A percentile compares a stretch with the other conserved stretches of the same genome.
Evolutionary conservation across 306 rosid species (phyloP).

Genomic region (Oxytropis ochrocephala): DNA sequence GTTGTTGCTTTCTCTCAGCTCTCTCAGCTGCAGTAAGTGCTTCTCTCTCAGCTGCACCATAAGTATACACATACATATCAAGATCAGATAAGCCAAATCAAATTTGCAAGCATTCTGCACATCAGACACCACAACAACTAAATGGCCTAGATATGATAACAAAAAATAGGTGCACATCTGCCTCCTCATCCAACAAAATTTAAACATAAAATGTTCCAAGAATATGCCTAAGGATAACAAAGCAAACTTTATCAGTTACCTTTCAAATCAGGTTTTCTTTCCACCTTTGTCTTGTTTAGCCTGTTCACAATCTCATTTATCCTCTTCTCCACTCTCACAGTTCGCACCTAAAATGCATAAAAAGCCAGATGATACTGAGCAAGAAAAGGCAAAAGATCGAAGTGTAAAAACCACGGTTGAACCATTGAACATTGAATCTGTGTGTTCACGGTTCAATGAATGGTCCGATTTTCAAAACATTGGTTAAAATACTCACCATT

Average conservation of each 20-base stretch:
- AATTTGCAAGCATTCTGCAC: not conserved
- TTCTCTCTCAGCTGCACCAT: conserved; percentile 79
- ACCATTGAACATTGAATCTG: no score
- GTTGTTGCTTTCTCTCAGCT: conserved; percentile 74
- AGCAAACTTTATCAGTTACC: conserved; percentile 39
- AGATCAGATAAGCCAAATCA: not conserved
- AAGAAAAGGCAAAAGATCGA: not conserved
- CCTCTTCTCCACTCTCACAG: conserved; percentile 89
- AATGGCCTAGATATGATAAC: not conserved
- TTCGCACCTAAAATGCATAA: conserved; percentile 59
- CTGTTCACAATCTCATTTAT: conserved; percentile 82
- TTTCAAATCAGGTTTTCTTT: conserved; percentile 88
- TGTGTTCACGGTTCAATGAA: no score
- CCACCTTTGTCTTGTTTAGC: conserved; percentile 88
- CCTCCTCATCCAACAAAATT: not conserved
- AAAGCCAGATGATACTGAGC: conserved; percentile 9
- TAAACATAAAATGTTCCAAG: not conserved
- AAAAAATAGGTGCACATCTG: not conserved
- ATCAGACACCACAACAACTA: not conserved
- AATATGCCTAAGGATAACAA: not conserved
- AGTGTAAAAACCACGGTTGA: not conserved
- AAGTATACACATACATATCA: not conserved
- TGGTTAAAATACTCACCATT: conserved; percentile 41
- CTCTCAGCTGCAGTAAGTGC: conserved; percentile 91
- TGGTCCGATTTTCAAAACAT: no score